Base-by-base conservation (phyloP, 768 basidiomycete genomes). In the Tylopilus intermedius region DNA sequence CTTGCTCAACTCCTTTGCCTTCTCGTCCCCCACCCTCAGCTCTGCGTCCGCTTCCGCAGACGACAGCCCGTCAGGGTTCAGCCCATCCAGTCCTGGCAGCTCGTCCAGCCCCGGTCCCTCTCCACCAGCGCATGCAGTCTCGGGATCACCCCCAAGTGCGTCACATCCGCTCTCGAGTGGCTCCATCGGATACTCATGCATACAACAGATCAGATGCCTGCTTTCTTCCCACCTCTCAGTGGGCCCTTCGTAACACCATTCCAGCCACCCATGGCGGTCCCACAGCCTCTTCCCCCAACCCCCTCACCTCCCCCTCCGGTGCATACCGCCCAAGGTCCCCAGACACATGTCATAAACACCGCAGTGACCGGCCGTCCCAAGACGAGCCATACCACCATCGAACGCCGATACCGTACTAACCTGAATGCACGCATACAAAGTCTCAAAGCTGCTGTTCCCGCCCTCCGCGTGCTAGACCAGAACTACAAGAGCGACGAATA, bases 301-400 rank as follows among this genome's bases (percentile, higher is more conserved):
- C 75, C 79, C 2, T 74, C n/a, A n/a, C n/a, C 78, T 9, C 73
- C 63, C 5, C 58, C 64, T n/a, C 62, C 64, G 1, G 50, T 60
- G 13, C 63, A 71, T 27, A 33, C 56, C 1, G 9, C 47, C n/a
- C 58, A 68, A 4, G 65, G 57, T 18, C 53, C 62, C 15, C 64
- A 64, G 29, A 64, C 61, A 2, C 65, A 60, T 26, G 42, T 58
- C 42, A 63, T 59, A 49, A 58, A 53, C 52, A 51, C 58, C 39
- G 24, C 56, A n/a, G n/a, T n/a, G 18, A 59, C 51, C 11, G 62
- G 27, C 33, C 67, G 54, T 50, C 68, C 57, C n/a, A 93, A 92
- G 71, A 92, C 90, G 0, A 87, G 86, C 59, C 90, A 93, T 64
- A 93, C 90, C 4, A 91, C 90, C 21, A 92, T 93, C 54, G 90